Percentiles rank a stretch among this genome's conserved stretches.
phyloP scores from a whole-genome alignment of 148 eudicot species.

The Chenopodium formosanum region DNA sequence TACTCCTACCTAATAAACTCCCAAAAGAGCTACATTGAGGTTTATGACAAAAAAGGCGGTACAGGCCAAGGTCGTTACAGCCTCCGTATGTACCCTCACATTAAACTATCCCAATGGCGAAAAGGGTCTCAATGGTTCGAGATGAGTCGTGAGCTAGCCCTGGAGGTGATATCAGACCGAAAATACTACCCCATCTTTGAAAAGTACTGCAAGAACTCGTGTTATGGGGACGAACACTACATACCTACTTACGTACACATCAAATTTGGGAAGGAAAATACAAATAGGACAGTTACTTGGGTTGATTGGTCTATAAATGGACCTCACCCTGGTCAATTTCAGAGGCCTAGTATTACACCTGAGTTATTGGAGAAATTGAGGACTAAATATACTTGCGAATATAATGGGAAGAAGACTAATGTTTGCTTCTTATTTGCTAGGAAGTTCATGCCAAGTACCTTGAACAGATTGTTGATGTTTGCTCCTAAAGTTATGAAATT shows the following conservation, averaged over 20 bases:
- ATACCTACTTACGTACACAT: constrained; percentile 54
- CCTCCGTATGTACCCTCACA: constrained; percentile 39
- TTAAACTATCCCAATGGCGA: constrained; percentile 54
- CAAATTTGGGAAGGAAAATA: constrained; percentile 35
- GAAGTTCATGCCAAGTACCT: constrained; percentile 44
- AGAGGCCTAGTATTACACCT: constrained; percentile 25
- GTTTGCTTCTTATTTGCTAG: constrained; percentile 50
- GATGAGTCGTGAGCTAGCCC: constrained; percentile 52
- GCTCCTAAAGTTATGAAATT: constrained; percentile 41
- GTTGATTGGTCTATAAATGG: constrained; percentile 71
- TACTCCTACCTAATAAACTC: constrained; percentile 64
- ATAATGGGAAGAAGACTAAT: constrained; percentile 37
- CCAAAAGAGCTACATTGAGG: constrained; percentile 40
- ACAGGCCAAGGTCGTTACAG: constrained; percentile 62
- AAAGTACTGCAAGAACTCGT: constrained; percentile 39
- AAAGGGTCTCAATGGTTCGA: constrained; percentile 82
- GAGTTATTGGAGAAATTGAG: constrained; percentile 37
- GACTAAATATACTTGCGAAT: constrained; percentile 32
- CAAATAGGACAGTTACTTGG: constrained; percentile 54
- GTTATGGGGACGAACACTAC: constrained; percentile 75
- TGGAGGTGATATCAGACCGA: constrained; percentile 47
- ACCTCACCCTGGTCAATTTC: constrained; percentile 51
- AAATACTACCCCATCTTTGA: constrained; percentile 42
- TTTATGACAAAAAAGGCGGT: constrained; percentile 41
- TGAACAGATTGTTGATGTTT: constrained; percentile 39